A percentile compares a stretch with the other conserved stretches of the same genome.
phyloP scores from a whole-genome alignment of 768 basidiomycete genomes.

The Pulveroboletus sp. region DNA sequence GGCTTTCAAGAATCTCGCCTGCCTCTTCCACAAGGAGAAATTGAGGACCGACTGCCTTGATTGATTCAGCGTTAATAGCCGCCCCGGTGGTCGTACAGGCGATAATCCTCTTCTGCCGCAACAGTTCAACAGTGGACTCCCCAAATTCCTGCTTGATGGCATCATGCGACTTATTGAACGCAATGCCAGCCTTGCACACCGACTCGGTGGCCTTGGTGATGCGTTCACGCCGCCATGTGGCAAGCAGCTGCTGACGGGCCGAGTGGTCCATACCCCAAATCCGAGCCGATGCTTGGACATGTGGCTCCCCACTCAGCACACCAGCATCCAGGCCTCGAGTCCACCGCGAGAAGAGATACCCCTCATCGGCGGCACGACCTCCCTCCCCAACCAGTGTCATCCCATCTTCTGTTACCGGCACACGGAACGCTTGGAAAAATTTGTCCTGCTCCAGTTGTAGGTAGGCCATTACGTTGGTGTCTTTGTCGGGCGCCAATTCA shows the following conservation, averaged over 20 bases:
- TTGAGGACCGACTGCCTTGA: slow-evolving; percentile 43
- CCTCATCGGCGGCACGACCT: slow-evolving; percentile 34
- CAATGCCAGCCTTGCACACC: slow-evolving; percentile 26
- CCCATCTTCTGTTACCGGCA: slow-evolving; percentile 41
- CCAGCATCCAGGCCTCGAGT: slow-evolving; percentile 41
- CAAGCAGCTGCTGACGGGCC: slow-evolving; percentile 27
- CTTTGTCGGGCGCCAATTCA: slow-evolving; percentile 19
- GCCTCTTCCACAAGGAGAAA: slow-evolving; percentile 70
- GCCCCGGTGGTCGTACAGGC: slow-evolving; percentile 71
- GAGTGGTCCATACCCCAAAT: slow-evolving; percentile 40
- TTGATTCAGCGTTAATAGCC: slow-evolving; percentile 50
- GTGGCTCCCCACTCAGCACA: slow-evolving; percentile 29
- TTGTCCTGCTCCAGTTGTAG: slow-evolving; percentile 45
- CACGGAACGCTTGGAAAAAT: slow-evolving; percentile 42
- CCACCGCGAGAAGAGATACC: slow-evolving; percentile 53
- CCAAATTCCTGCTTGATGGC: slow-evolving; percentile 34
- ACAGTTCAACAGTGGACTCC: slow-evolving; percentile 29
- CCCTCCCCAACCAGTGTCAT: slow-evolving; percentile 43
- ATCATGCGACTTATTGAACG: slow-evolving; percentile 38
- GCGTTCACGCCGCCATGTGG: slow-evolving; percentile 36
- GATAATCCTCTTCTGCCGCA: slow-evolving; percentile 52
- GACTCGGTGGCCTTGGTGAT: slow-evolving; percentile 29
- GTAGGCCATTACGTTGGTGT: slow-evolving; percentile 36
- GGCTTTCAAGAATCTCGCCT: slow-evolving; percentile 68
- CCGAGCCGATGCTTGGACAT: slow-evolving; percentile 23